Percentiles rank a stretch among this genome's conserved stretches.
These are phyloP conservation scores for Gillenia trifoliata DNA, from an alignment of 306 rosid genomes.

Conservation along the genomic window DNA sequence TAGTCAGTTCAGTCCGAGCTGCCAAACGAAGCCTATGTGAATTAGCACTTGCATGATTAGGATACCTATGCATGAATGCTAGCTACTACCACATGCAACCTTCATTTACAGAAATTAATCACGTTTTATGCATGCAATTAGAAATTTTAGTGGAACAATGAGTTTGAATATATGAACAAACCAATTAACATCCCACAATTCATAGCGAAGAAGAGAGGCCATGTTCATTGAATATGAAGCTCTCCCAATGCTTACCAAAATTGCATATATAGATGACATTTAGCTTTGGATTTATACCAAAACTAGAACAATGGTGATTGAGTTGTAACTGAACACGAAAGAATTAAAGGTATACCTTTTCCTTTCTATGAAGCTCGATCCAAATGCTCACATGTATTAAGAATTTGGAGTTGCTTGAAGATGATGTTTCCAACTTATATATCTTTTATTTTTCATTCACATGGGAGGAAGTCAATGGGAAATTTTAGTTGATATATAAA, in stretches of 20 bases:
- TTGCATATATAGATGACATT: not conserved
- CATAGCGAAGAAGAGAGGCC: conserved; percentile 13
- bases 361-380: not conserved
- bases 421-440: not conserved
- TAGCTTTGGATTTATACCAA: not conserved
- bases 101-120: not conserved
- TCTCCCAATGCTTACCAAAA: not conserved
- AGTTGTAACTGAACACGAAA: not conserved
- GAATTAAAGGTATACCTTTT: not conserved
- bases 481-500: not conserved
- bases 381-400: not conserved
- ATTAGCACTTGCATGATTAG: too few species aligned
- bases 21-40: too few species aligned
- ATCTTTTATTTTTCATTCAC: not conserved
- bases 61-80: not conserved
- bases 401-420: not conserved
- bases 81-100: conserved; percentile 6
- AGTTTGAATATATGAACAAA: not conserved
- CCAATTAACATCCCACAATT: not conserved
- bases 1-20: too few species aligned
- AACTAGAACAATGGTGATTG: not conserved
- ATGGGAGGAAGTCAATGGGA: not conserved
- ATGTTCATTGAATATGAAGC: conserved; percentile 2
- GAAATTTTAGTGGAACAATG: not conserved
- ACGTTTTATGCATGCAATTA: not conserved